Conservation (phyloP, 805 yeast genomes). For the Groenewaldozyma salmanticensis region DNA sequence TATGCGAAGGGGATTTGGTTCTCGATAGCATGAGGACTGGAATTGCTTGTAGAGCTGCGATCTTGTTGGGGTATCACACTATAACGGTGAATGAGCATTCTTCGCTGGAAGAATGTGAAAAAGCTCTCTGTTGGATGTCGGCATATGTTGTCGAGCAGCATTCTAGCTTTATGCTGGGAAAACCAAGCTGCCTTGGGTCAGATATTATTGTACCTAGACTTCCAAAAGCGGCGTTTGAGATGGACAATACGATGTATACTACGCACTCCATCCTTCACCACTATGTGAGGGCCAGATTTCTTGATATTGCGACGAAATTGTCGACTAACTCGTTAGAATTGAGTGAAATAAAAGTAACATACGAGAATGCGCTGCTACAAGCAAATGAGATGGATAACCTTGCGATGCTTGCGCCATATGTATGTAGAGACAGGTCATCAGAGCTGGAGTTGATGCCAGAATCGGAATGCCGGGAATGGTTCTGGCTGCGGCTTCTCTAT, state of each 20-base stretch:
- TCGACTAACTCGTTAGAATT: conserved; percentile 2
- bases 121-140: conserved; percentile 3
- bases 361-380: not conserved
- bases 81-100: not conserved
- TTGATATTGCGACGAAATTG: conserved; percentile 3
- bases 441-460: conserved; percentile 5
- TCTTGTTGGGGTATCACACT: conserved; percentile 6
- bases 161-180: conserved; percentile 5
- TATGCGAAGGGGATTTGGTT: conserved; percentile 1
- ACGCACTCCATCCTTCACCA: conserved; percentile 3
- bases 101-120: not conserved
- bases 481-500: conserved; percentile 8
- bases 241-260: not conserved
- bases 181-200: conserved; percentile 5
- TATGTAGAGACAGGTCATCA: conserved; percentile 3
- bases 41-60: conserved; percentile 5
- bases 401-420: conserved; percentile 5
- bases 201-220: conserved; percentile 1
- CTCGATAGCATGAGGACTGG: conserved; percentile 2
- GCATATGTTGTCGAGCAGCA: conserved; percentile 7
- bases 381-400: conserved; percentile 6
- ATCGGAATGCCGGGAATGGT: conserved; percentile 9
- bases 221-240: not conserved
- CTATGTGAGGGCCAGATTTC: conserved; percentile 2
- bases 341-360: conserved; percentile 2